phyloP scores from a whole-genome alignment of 768 basidiomycete species.

The Pluteus cervinus region DNA sequence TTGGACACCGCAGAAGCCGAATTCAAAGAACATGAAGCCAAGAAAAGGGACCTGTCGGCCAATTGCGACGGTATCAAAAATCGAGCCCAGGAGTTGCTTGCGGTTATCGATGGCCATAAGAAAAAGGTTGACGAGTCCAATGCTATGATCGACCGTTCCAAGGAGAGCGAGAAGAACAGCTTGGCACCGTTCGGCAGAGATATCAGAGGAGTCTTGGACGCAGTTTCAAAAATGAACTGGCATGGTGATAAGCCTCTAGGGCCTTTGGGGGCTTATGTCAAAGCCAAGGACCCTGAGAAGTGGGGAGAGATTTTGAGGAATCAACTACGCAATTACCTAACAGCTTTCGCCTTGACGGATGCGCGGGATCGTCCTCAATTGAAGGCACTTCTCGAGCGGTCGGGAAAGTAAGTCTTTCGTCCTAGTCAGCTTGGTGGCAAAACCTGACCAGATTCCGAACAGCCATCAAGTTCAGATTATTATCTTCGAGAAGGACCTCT shows the following conservation, averaged over 20 bases:
- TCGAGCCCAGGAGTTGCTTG: conserved; percentile 31
- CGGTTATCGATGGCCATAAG: conserved; percentile 23
- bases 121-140: conserved; percentile 39
- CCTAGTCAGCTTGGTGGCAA: conserved; percentile 9
- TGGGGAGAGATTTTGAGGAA: conserved; percentile 66
- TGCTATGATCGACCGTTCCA: conserved; percentile 42
- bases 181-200: conserved; percentile 58
- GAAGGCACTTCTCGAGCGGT: conserved; percentile 46
- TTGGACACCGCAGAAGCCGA: conserved; percentile 31
- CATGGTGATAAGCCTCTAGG: conserved; percentile 62
- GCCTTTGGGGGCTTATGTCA: conserved; percentile 77
- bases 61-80: conserved; percentile 24
- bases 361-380: conserved; percentile 53
- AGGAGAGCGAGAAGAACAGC: conserved; percentile 48
- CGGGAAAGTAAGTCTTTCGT: conserved; percentile 54
- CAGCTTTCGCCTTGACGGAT: conserved; percentile 72
- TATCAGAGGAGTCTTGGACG: conserved; percentile 51
- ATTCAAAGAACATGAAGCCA: conserved; percentile 20
- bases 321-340: conserved; percentile 54
- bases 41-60: conserved; percentile 24
- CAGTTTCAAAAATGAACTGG: conserved; percentile 52
- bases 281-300: conserved; percentile 53
- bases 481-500: conserved; percentile 66
- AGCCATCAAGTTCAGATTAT: conserved; percentile 50
- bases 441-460: conserved; percentile 1